A percentile compares a stretch with the other conserved stretches of the same genome.
Conservation (phyloP, 352 stramenopile species). For the Globisporangium heterothallicum region DNA sequence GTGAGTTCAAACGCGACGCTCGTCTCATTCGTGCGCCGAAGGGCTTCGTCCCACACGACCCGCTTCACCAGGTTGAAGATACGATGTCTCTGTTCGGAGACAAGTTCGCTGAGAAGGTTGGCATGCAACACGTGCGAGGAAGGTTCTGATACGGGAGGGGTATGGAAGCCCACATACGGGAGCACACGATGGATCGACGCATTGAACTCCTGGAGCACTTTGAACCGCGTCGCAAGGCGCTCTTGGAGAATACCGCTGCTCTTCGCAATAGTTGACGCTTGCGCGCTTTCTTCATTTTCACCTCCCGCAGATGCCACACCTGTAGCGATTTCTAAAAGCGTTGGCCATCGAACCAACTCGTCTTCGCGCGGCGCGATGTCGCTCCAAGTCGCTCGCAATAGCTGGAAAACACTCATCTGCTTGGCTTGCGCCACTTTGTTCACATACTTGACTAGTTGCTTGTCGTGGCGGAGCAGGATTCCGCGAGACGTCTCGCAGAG, state of each 20-base stretch:
- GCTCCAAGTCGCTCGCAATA: slow-evolving; percentile 50
- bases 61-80: slow-evolving; percentile 77
- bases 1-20: slow-evolving; percentile 58
- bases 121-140: background rate
- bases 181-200: slow-evolving; percentile 48
- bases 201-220: slow-evolving; percentile 75
- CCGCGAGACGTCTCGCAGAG: slow-evolving; percentile 17
- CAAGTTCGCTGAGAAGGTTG: slow-evolving; percentile 21
- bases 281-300: background rate
- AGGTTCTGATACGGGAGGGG: slow-evolving; percentile 2
- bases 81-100: slow-evolving; percentile 42
- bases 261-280: background rate
- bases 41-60: slow-evolving; percentile 60
- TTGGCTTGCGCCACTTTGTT: slow-evolving; percentile 56
- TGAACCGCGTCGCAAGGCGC: slow-evolving; percentile 54
- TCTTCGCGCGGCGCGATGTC: slow-evolving; percentile 55
- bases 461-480: slow-evolving; percentile 36
- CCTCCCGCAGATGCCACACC: slow-evolving; percentile 8
- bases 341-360: slow-evolving; percentile 66
- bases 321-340: slow-evolving; percentile 52
- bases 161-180: slow-evolving; percentile 39
- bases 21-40: slow-evolving; percentile 41
- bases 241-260: slow-evolving; percentile 22
- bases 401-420: slow-evolving; percentile 36
- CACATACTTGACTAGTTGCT: slow-evolving; percentile 69